Evolutionary conservation across 352 stramenopile species (phyloP), one percentile per base, ranked within the genome.

Genomic region (Hyaloperonospora brassicae): DNA sequence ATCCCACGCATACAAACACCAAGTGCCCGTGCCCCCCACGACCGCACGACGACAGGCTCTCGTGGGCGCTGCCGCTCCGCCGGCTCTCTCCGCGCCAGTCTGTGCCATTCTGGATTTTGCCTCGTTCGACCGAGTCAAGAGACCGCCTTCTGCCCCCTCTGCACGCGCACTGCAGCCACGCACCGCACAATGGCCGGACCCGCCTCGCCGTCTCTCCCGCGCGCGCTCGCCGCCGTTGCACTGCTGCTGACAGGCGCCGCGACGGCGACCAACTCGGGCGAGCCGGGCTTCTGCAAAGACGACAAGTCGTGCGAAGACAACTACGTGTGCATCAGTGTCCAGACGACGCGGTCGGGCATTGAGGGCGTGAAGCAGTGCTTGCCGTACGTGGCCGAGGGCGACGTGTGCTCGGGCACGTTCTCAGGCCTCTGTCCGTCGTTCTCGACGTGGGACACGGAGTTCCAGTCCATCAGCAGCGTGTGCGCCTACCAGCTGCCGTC

Each of bases 331-430:
- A 73, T 90, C 51, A 72, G 57, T 36, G 73, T 90, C 50, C 79
- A 90, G 72, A 90, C 79, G n/a, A 93, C 79, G 50, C 79, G 81
- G 38, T 65, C 64, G 23, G 67, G 61, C 44, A 82, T 79, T 17
- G 66, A 75, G 31, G 64, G 84, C 47, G 82, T 88, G 35, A 90
- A 93, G 75, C 74, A 89, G 63, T 89, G 82, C 47, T 60, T 93
- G 41, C 75, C 81, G 0, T 84, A 73, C 55, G 57, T 56, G 44
- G 17, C 46, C 14, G 57, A 70, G 55, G 63, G 63, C 35, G 67
- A 83, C 42, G 68, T 88, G 54, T 90, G 79, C 72, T 75, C 77
- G 17, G 77, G 77, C 50, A 66, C 55, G 14, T 65, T 50, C 24
- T 68, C 77, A 1, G 79, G 79, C 2, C 66, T 85, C 42, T 90